Percentiles rank a stretch among this genome's conserved stretches.
These are phyloP conservation scores for Balakata baccata DNA, from an alignment of 345 rosid genomes.

Conservation along the genomic window DNA sequence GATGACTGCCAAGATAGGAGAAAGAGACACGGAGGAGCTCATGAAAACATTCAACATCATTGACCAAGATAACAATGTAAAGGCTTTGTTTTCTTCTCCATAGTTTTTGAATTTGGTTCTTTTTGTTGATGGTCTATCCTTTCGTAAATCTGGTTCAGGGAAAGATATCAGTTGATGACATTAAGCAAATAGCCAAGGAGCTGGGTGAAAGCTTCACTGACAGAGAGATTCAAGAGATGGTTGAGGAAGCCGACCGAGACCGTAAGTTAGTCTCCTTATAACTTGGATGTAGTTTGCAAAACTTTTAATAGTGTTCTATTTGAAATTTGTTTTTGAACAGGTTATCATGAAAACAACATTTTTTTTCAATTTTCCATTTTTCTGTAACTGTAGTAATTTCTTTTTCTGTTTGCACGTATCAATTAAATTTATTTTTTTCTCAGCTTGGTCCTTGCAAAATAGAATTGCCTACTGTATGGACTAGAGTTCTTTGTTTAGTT, in stretches of 20 bases:
- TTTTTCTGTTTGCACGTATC: not conserved
- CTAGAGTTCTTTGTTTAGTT: not conserved
- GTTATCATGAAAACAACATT: not conserved
- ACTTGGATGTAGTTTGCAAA: not conserved
- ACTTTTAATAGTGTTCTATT: not conserved
- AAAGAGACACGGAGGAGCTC: conserved; percentile 90
- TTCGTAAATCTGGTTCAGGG: conserved; percentile 41
- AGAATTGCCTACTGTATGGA: not conserved
- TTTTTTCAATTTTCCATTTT: not conserved
- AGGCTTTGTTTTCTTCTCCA: conserved; percentile 14
- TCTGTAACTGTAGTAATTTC: not conserved
- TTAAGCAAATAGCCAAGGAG: conserved; percentile 62
- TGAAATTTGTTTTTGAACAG: not conserved
- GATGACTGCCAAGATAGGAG: conserved; percentile 99
- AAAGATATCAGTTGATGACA: conserved; percentile 64
- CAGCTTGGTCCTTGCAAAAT: not conserved
- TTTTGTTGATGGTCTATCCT: conserved; percentile 6
- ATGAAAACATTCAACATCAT: conserved; percentile 69
- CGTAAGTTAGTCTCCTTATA: conserved; percentile 39
- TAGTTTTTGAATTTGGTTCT: not conserved
- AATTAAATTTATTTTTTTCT: not conserved
- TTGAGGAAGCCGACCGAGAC: conserved; percentile 77
- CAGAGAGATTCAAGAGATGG: conserved; percentile 69
- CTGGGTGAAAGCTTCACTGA: conserved; percentile 73
- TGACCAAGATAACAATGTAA: conserved; percentile 82